Percentiles rank a stretch among this genome's conserved stretches.
phyloP scores from a whole-genome alignment of 306 rosid species.

The Fragaria nilgerrensis region DNA sequence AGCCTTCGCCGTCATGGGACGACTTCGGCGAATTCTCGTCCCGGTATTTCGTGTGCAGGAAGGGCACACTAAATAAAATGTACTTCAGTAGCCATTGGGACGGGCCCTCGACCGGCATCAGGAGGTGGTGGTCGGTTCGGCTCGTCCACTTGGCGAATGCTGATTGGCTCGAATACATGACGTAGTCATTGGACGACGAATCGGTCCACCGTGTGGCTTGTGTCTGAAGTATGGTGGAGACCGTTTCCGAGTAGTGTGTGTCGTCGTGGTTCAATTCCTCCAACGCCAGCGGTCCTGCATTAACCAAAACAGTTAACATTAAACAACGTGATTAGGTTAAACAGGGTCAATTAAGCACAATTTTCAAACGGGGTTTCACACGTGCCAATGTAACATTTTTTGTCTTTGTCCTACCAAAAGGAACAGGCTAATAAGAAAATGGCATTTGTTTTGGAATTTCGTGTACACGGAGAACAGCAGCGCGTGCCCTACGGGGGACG shows the following conservation, averaged over 20 bases:
- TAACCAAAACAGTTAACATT: background rate
- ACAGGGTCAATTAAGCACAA: background rate
- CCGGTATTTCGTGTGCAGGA: constrained; percentile 62
- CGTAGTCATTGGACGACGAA: constrained; percentile 32
- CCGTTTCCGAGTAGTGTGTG: constrained; percentile 75
- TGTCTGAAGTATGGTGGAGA: constrained; percentile 60
- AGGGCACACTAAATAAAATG: constrained; percentile 64
- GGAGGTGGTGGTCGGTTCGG: constrained; percentile 27
- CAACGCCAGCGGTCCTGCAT: constrained; percentile 23
- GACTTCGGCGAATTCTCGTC: constrained; percentile 45
- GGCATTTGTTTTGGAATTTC: background rate
- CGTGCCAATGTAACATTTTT: background rate
- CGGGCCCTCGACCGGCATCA: constrained; percentile 20
- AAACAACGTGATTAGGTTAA: background rate
- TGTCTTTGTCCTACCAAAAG: background rate
- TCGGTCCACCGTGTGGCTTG: constrained; percentile 44
- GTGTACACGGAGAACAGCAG: constrained; percentile 5
- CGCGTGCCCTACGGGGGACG: background rate
- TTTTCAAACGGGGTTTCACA: background rate
- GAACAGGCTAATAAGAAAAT: background rate
- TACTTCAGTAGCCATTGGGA: constrained; percentile 76
- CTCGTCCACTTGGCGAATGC: constrained; percentile 58
- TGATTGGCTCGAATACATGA: constrained; percentile 48
- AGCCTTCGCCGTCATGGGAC: constrained; percentile 23
- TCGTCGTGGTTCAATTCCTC: constrained; percentile 69